Conservation (phyloP, 306 rosid genomes). For the Acmispon strigosus region DNA sequence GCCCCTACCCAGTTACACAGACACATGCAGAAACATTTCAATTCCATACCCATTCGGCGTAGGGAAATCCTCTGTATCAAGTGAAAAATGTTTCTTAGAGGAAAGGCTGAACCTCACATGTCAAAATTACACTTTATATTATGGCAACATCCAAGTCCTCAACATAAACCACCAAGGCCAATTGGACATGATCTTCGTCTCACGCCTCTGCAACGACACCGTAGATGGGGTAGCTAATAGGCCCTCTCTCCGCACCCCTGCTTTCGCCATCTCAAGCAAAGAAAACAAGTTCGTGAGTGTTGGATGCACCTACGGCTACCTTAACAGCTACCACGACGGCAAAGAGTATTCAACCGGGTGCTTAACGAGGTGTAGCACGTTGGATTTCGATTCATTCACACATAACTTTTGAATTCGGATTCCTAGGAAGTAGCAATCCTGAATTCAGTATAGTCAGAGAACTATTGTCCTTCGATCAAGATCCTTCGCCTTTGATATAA, state of each 20-base stretch:
- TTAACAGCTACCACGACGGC: background rate
- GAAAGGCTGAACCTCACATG: background rate
- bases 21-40: background rate
- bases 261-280: constrained; percentile 1
- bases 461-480: too few species aligned
- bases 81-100: background rate
- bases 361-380: background rate
- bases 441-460: too few species aligned
- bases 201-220: background rate
- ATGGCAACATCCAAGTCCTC: background rate
- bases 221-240: background rate
- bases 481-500: too few species aligned
- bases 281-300: constrained; percentile 23
- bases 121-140: background rate
- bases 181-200: background rate
- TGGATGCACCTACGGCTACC: constrained; percentile 17
- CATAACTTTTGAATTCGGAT: too few species aligned
- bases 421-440: too few species aligned
- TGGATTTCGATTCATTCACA: too few species aligned
- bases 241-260: background rate
- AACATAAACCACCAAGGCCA: background rate
- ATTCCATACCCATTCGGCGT: constrained; percentile 16
- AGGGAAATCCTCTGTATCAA: background rate
- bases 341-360: background rate
- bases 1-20: background rate